phyloP scores from a whole-genome alignment of 352 stramenopile species.

The Sclerospora graminicola region DNA sequence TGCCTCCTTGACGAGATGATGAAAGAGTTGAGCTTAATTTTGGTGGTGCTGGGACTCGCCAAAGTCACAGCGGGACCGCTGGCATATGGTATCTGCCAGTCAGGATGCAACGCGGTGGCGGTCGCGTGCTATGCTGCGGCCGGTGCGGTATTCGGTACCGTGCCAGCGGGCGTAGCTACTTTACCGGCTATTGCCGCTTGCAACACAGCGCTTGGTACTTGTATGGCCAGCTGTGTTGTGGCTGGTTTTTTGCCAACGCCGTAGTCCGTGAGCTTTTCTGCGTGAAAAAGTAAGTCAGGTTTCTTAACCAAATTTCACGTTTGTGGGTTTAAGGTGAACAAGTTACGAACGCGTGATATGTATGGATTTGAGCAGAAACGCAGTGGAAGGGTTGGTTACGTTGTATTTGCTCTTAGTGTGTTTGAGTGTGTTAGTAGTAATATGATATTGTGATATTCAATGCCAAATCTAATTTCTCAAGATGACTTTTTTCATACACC shows the following conservation, averaged over 20 bases:
- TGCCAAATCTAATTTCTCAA: no score
- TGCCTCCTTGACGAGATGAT: neutral
- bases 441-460: no score
- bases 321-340: no score
- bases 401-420: no score
- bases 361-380: no score
- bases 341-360: no score
- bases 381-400: no score
- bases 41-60: constrained; percentile 3
- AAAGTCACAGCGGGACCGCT: constrained; percentile 11
- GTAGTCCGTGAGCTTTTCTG: neutral
- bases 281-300: no score
- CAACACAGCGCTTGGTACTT: constrained; percentile 20
- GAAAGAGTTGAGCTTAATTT: constrained; percentile 1
- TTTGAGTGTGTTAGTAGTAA: no score
- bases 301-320: no score
- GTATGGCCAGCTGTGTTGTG: constrained; percentile 32
- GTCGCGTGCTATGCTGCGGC: constrained; percentile 27
- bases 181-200: constrained; percentile 9
- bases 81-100: constrained; percentile 28
- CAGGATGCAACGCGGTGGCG: constrained; percentile 25
- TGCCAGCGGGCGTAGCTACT: constrained; percentile 14
- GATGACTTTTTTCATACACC: no score
- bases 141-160: constrained; percentile 26
- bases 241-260: constrained; percentile 12